phyloP scores from a whole-genome alignment of 176 grass and related monocot species.

The maize (Zea mays) region DNA sequence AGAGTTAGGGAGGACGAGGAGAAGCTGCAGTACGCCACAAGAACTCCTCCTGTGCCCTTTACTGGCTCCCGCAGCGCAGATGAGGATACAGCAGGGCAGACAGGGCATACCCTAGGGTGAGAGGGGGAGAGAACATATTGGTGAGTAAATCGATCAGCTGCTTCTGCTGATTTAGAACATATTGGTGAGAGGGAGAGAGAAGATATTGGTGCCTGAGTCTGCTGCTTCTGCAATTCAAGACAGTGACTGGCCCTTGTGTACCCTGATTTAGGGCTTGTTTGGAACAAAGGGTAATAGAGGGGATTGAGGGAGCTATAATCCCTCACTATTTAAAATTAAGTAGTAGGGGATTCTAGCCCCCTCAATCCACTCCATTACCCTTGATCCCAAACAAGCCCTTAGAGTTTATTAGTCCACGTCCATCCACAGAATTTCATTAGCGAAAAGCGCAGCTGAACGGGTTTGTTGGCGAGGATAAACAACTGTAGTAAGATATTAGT shows the following conservation, averaged over 20 bases:
- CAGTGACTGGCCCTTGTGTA: conserved; percentile 22
- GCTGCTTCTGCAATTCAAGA: conserved; percentile 30
- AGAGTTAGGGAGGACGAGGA: neutral
- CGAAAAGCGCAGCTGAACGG: neutral
- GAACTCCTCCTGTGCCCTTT: neutral
- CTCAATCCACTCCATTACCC: too few relatives aligned
- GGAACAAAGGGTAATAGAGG: too few relatives aligned
- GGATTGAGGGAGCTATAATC: too few relatives aligned
- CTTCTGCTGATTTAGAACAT: too few relatives aligned
- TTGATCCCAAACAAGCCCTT: too few relatives aligned
- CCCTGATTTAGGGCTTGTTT: too few relatives aligned
- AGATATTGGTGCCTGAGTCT: neutral
- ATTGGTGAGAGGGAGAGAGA: too few relatives aligned
- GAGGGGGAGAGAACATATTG: neutral
- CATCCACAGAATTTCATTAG: neutral
- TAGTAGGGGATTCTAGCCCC: too few relatives aligned
- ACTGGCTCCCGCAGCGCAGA: neutral
- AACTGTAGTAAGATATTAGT: neutral
- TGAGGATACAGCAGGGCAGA: neutral
- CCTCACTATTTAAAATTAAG: too few relatives aligned
- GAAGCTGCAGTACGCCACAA: neutral
- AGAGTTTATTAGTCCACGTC: neutral
- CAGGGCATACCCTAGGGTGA: neutral
- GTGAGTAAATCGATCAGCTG: neutral
- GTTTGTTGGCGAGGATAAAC: neutral